Evolutionary conservation across 1,139 yeast species (phyloP), one percentile per base, ranked within the genome.

Genomic region (Debaryomycetaceae sp.): DNA sequence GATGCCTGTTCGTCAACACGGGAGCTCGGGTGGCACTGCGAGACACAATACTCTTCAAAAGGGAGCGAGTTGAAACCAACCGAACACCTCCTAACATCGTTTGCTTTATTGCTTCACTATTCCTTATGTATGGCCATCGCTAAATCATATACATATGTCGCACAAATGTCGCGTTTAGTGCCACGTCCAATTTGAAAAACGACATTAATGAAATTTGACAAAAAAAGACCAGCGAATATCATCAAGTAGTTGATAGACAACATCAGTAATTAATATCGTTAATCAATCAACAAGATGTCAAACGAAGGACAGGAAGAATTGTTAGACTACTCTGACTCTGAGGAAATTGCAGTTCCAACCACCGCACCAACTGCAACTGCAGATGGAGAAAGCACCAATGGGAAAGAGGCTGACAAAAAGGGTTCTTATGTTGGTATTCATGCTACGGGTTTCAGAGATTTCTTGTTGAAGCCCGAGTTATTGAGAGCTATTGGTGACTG

Each of bases 221-320:
- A 37, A 41, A 17, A 20, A 40, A 9, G 11, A 20, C n/a, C 24
- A 9, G 9, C n/a, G 23, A 34, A 23, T 9, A 34, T 17, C 23
- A 23, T 20, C 11, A n/a, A 22, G 11, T 37, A 27, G 24, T 33
- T 37, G 41, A 37, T 38, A 30, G 13, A 27, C 34, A 34, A 42
- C 38, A 42, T 38, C 41, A 42, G 37, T 41, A 36, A 27, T 27
- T 27, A 3, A 8, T 27, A 27, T 4, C 31, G 11, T 11, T 38
- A 44, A 46, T 46, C 47, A 42, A 46, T 39, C 37, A 31, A 40
- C 17, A 43, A 24, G 41, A 82, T 82, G 87, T 82, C 95, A 43
- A 85, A 87, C 86, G 95, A 88, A 81, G 96, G 95, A 64, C 98
- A 91, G 86, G 98, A 91, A 87, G 99, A 93, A 80, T 83, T 91